These are phyloP conservation scores for Trichoderma sp. DNA, from an alignment of 2,329 filamentous ascomycete species.

Conservation along the genomic window DNA sequence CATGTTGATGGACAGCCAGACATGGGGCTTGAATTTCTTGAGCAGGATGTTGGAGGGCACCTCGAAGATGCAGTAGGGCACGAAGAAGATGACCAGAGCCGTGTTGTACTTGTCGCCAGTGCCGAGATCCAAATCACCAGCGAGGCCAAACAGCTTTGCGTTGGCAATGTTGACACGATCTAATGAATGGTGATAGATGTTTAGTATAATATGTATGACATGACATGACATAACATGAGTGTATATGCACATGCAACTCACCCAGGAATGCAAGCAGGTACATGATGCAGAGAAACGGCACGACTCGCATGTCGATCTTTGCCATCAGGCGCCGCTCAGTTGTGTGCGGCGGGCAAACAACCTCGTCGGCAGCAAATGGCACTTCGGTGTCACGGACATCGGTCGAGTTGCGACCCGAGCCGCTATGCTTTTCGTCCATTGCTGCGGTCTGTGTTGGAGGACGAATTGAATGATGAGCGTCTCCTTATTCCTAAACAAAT, in stretches of 20 bases:
- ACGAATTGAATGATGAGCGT: background rate
- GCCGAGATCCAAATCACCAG: constrained; percentile 60
- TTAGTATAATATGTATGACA: background rate
- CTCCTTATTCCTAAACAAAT: background rate
- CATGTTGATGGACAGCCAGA: constrained; percentile 82
- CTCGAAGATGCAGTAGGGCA: constrained; percentile 72
- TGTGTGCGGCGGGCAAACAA: constrained; percentile 52
- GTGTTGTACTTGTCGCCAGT: constrained; percentile 66
- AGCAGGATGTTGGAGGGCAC: constrained; percentile 69
- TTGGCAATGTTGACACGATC: constrained; percentile 80
- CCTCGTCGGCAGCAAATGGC: background rate
- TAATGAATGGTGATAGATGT: background rate
- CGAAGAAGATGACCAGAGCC: constrained; percentile 77
- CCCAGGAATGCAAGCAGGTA: constrained; percentile 70
- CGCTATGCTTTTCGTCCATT: constrained; percentile 28
- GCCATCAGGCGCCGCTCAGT: constrained; percentile 66
- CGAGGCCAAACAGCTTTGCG: constrained; percentile 67
- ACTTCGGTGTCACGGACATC: constrained; percentile 15
- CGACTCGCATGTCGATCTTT: constrained; percentile 70
- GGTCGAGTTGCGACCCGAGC: constrained; percentile 21
- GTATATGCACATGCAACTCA: constrained; percentile 28
- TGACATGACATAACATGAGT: background rate
- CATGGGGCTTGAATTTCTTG: constrained; percentile 61
- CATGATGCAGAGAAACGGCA: constrained; percentile 72
- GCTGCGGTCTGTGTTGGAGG: background rate